phyloP scores from a whole-genome alignment of 179 eudicot genomes.

The Carnegiea gigantea region DNA sequence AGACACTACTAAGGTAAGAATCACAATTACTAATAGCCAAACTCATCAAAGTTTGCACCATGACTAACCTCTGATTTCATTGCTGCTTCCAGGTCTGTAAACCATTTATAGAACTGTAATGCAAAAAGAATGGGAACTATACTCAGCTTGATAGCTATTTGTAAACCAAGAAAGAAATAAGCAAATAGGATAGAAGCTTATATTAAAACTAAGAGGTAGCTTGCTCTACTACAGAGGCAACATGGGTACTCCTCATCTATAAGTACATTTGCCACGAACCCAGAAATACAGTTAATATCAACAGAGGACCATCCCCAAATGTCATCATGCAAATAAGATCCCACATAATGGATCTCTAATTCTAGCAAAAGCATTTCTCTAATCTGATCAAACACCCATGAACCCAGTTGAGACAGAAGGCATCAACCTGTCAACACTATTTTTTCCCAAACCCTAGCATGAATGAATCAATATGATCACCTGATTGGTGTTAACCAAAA shows the following conservation, averaged over 20 bases:
- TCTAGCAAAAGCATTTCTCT: background rate
- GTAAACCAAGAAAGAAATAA: background rate
- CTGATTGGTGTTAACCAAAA: slow-evolving; percentile 87
- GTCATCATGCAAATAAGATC: no score
- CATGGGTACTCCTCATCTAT: background rate
- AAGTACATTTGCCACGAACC: no score
- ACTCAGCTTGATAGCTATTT: slow-evolving; percentile 1
- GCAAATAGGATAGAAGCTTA: background rate
- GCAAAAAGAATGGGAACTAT: slow-evolving; percentile 9
- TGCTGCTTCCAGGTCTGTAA: slow-evolving; percentile 92
- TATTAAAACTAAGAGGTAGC: background rate
- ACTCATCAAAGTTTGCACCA: slow-evolving; percentile 17
- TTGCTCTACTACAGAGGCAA: background rate
- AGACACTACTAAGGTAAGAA: slow-evolving; percentile 20
- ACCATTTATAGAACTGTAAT: slow-evolving; percentile 96
- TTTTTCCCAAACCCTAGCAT: background rate
- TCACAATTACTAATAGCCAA: slow-evolving; percentile 14
- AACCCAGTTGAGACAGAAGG: background rate
- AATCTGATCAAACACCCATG: background rate
- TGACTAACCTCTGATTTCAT: slow-evolving; percentile 94
- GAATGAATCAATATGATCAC: slow-evolving; percentile 30
- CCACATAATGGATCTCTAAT: no score
- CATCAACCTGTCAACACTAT: slow-evolving; percentile 5
- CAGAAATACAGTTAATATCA: no score
- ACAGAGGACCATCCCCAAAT: no score